Evolutionary conservation across 2,329 filamentous ascomycete species (phyloP).

Genomic region (Penicillium sp.): DNA sequence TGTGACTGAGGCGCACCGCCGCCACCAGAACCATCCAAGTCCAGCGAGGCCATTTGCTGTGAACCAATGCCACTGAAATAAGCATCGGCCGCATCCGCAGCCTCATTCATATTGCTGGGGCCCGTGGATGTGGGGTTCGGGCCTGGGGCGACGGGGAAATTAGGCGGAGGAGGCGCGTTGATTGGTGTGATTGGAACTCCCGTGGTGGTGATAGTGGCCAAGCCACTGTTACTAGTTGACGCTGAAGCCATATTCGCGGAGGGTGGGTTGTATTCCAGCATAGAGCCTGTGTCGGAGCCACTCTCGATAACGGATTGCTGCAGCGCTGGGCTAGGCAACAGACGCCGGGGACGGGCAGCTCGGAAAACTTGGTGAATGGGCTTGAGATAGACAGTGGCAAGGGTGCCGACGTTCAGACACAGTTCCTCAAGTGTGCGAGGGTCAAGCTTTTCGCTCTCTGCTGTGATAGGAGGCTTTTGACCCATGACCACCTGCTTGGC

Average conservation of each 20-base stretch:
- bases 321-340: constrained; percentile 81
- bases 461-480: constrained; percentile 93
- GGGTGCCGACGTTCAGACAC: constrained; percentile 91
- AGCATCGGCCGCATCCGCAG: constrained; percentile 80
- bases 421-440: constrained; percentile 91
- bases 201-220: constrained; percentile 33
- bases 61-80: constrained; percentile 82
- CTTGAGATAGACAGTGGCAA: constrained; percentile 97
- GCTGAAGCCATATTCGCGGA: constrained; percentile 31
- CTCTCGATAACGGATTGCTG: constrained; percentile 64
- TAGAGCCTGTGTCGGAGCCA: constrained; percentile 22
- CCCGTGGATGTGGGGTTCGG: constrained; percentile 74
- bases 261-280: constrained; percentile 39
- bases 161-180: constrained; percentile 25
- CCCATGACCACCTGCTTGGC: constrained; percentile 94
- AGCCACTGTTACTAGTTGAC: constrained; percentile 29
- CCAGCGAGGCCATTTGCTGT: constrained; percentile 72
- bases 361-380: constrained; percentile 97
- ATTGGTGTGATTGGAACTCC: constrained; percentile 30
- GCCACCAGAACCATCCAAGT: constrained; percentile 66
- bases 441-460: constrained; percentile 92
- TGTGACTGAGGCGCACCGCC: constrained; percentile 52
- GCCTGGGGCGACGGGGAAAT: constrained; percentile 59
- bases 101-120: constrained; percentile 62
- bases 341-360: constrained; percentile 74